These are phyloP conservation scores for Eucalyptus shirleyi DNA, from an alignment of 345 rosid species.

Conservation along the genomic window DNA sequence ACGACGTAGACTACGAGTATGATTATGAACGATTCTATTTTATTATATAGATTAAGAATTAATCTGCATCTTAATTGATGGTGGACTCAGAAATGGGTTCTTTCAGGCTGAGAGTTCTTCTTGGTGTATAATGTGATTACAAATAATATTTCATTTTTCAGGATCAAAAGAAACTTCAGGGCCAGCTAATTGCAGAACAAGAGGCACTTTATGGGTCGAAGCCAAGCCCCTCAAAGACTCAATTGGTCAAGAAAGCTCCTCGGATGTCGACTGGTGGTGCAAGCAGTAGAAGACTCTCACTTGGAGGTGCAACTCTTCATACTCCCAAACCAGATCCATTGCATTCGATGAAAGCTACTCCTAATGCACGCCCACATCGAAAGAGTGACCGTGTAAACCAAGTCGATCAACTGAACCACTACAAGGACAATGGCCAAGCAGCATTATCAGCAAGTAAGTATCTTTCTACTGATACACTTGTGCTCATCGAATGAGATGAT, in stretches of 20 bases:
- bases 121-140: background rate
- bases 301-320: slow-evolving; percentile 64
- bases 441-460: slow-evolving; percentile 49
- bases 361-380: slow-evolving; percentile 32
- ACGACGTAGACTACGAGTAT: slow-evolving; percentile 75
- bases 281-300: slow-evolving; percentile 56
- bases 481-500: background rate
- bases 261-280: slow-evolving; percentile 75
- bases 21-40: background rate
- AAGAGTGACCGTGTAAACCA: slow-evolving; percentile 37
- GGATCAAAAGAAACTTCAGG: slow-evolving; percentile 99
- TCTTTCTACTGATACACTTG: background rate
- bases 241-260: slow-evolving; percentile 54
- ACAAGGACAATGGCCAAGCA: slow-evolving; percentile 28
- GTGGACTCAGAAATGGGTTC: background rate
- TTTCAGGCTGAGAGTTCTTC: background rate
- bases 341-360: slow-evolving; percentile 22
- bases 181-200: slow-evolving; percentile 88
- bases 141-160: slow-evolving; percentile 3
- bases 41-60: background rate
- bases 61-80: background rate
- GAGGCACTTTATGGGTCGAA: slow-evolving; percentile 91
- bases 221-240: slow-evolving; percentile 90
- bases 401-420: slow-evolving; percentile 15
- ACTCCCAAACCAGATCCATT: slow-evolving; percentile 51